phyloP scores from a whole-genome alignment of 75 land plant genomes.

The Larix kaempferi region DNA sequence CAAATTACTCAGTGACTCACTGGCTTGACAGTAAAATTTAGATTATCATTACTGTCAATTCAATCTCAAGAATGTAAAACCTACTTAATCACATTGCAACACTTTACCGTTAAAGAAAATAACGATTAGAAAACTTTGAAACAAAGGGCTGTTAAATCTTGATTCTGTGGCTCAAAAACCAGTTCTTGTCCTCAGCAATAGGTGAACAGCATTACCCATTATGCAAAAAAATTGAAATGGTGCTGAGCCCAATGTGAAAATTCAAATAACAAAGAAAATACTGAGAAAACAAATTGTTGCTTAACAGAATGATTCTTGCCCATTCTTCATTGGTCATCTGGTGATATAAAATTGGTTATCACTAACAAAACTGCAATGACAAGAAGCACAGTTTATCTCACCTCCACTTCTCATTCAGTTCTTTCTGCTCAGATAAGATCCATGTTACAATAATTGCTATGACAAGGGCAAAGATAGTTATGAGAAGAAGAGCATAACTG shows the following conservation, averaged over 20 bases:
- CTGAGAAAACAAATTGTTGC: not conserved
- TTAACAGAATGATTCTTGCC: not conserved
- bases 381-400: constrained; percentile 18
- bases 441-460: constrained; percentile 76
- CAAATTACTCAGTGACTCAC: not conserved
- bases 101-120: not conserved
- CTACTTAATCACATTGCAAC: not conserved
- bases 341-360: not conserved
- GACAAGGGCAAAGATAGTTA: constrained; percentile 83
- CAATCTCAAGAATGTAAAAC: not conserved
- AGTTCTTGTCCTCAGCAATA: not conserved
- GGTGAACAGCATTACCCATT: not conserved
- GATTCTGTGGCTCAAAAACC: not conserved
- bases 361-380: constrained; percentile 8
- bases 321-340: not conserved
- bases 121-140: not conserved
- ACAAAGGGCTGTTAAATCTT: not conserved
- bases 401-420: constrained; percentile 90
- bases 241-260: not conserved
- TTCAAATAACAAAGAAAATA: not conserved
- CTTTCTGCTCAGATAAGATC: constrained; percentile 83
- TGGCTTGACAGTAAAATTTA: not conserved
- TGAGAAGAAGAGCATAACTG: constrained; percentile 87
- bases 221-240: not conserved
- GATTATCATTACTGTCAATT: not conserved